phyloP scores from a whole-genome alignment of 179 eudicot species.

The Nepenthes alata region DNA sequence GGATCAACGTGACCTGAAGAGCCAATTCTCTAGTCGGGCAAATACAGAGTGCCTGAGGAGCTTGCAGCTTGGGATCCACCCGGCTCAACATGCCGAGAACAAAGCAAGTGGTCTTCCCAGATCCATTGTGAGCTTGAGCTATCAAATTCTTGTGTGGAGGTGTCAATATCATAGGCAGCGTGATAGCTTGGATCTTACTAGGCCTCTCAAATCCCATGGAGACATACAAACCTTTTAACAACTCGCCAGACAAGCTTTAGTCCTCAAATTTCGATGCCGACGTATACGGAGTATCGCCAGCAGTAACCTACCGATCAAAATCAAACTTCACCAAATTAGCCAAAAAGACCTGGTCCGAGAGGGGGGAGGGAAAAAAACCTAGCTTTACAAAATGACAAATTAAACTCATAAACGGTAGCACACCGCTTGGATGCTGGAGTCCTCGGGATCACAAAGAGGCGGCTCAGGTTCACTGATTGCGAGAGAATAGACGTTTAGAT shows the following conservation, averaged over 20 bases:
- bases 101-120: slow-evolving; percentile 93
- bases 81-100: slow-evolving; percentile 88
- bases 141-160: slow-evolving; percentile 2
- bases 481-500: too few relatives aligned
- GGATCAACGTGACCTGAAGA: slow-evolving; percentile 38
- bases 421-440: too few relatives aligned
- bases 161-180: slow-evolving; percentile 39
- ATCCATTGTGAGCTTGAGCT: slow-evolving; percentile 92
- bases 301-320: slow-evolving; percentile 29
- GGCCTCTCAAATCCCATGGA: slow-evolving; percentile 87
- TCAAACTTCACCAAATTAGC: too few relatives aligned
- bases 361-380: too few relatives aligned
- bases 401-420: too few relatives aligned
- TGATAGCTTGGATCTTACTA: slow-evolving; percentile 72
- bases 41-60: slow-evolving; percentile 83
- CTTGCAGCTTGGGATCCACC: slow-evolving; percentile 48
- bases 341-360: too few relatives aligned
- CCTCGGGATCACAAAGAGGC: too few relatives aligned
- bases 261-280: slow-evolving; percentile 78
- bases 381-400: too few relatives aligned
- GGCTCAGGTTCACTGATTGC: too few relatives aligned
- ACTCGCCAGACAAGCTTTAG: slow-evolving; percentile 53
- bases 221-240: slow-evolving; percentile 68
- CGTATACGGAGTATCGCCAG: slow-evolving; percentile 63
- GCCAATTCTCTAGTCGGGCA: slow-evolving; percentile 84